Evolutionary conservation across 2,329 filamentous ascomycete genomes (phyloP), one percentile per base, ranked within the genome.

Genomic region (Chrysosporium keratinophilum): DNA sequence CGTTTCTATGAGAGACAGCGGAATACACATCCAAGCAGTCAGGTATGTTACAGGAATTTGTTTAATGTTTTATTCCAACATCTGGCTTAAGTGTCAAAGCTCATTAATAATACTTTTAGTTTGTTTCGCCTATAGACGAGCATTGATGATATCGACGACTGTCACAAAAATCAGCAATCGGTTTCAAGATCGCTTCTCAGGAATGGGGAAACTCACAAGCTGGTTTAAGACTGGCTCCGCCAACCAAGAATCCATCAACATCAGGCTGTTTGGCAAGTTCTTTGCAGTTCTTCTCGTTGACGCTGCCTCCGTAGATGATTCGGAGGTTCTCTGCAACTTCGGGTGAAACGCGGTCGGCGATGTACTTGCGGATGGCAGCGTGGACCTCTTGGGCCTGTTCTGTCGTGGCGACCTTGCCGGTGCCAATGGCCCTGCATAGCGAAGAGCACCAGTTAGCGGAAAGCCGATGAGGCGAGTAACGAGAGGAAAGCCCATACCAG

Each of bases 231-330:
- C 87, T 93, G 69, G 91, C 91, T 73, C 91, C 91, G 61, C 91
- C 91, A 62, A 97, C 91, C 63, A 97, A 81, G 84, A 97, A 97
- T 56, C 93, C 93, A 73, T 98, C 93, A 71, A 98, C 95, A 73
- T 98, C 93, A 60, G 81, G 71, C 81, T 97, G 83, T 79, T 89
- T 91, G 70, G 86, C 83, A 65, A 98, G 81, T 60, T 97, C 91
- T 68, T 78, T 81, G 80, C 88, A 94, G 83, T 98, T 98, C 86
- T 96, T 96, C 80, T 95, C 93, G 70, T 80, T 94, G 66, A 98
- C 93, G 65, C 86, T 93, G 69, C 93, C 93, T 62, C 93, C 93
- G 74, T 98, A 98, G 69, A 98, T 84, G 70, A 98, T 88, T 65
- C 93, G 83, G 58, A 90, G 95, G 76, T 85, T 82, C 60, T 95